Base-by-base conservation (phyloP, 768 basidiomycete species). In the Suillus tomentosus region DNA sequence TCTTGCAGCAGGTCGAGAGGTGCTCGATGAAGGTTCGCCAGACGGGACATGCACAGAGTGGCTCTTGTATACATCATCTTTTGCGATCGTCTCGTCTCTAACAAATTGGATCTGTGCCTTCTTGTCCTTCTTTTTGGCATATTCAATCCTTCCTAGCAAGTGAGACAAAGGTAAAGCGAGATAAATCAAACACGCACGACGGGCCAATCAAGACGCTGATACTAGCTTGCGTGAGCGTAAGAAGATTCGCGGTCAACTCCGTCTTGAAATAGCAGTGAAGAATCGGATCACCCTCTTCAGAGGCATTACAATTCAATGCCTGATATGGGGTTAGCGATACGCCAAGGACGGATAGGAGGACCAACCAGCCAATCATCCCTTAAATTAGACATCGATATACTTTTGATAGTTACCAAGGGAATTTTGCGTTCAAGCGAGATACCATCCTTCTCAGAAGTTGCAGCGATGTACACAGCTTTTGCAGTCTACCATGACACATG, bases 81-180 rank as follows among this genome's bases (percentile, higher is more conserved):
- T 86, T 13, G 74, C 78, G 22, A 96, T 79, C 9, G 88, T 87
- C 76, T 99, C 96, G 72, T 98, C 95, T 80, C 92, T 96, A 70
- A 89, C 75, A 66, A 94, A 90, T 74, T 90, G 91, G 77, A 99
- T 94, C 61, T 86, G 82, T 5, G 90, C 87, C 72, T 87, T 87
- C 80, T 99, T 99, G 67, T 96, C 96, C 78, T 95, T 99, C 85
- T 99, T 99, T 84, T 99, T 99, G 48, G 83, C 82, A 75, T 98
- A 99, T 63, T 92, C 87, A 65, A 98, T 78, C 9, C 93, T 98
- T 37, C 22, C 31, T 36, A n/a, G 51, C 17, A n/a, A 27, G 54
- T 75, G 24, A 76, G 65, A 60, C 42, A 45, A 63, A 22, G 40
- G 10, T 57, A 37, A 36, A 19, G 11, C 5, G 15, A 22, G 51